Conservation (phyloP, 2,329 filamentous ascomycete genomes). For the Cordyceps javanica region DNA sequence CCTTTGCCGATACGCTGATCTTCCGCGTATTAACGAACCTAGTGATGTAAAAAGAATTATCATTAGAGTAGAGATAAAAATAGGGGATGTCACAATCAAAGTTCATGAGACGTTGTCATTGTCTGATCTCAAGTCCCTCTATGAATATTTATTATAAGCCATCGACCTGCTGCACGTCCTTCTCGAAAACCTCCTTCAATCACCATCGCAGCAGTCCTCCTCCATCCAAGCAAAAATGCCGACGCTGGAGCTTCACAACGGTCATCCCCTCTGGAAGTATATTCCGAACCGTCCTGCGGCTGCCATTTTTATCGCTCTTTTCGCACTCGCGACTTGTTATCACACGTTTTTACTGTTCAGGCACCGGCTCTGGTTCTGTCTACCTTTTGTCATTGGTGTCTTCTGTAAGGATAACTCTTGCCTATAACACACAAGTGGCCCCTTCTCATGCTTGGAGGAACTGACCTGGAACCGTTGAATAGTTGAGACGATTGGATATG, state of each 20-base stretch:
- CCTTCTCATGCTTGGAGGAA: background rate
- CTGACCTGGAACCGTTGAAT: background rate
- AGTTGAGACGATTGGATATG: constrained; percentile 34
- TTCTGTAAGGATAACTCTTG: constrained; percentile 30
- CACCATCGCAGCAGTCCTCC: background rate
- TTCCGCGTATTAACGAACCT: too few relatives aligned
- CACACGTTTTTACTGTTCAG: constrained; percentile 37
- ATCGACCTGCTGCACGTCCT: background rate
- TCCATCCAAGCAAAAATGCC: constrained; percentile 16
- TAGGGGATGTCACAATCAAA: background rate
- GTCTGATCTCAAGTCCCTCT: background rate
- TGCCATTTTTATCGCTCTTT: constrained; percentile 39
- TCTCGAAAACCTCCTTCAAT: background rate
- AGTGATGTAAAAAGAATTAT: too few relatives aligned
- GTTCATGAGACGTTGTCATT: background rate
- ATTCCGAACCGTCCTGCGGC: constrained; percentile 39
- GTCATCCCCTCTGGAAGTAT: constrained; percentile 23
- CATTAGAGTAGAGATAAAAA: background rate
- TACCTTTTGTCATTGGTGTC: constrained; percentile 38
- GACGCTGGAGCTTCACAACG: constrained; percentile 19
- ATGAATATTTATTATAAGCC: background rate
- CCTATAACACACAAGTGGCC: background rate
- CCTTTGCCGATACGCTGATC: background rate
- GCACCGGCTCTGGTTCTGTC: constrained; percentile 43
- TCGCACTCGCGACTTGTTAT: constrained; percentile 31